These are phyloP conservation scores for Colletotrichum eleusines DNA, from an alignment of 2,329 filamentous ascomycete genomes.

Conservation along the genomic window DNA sequence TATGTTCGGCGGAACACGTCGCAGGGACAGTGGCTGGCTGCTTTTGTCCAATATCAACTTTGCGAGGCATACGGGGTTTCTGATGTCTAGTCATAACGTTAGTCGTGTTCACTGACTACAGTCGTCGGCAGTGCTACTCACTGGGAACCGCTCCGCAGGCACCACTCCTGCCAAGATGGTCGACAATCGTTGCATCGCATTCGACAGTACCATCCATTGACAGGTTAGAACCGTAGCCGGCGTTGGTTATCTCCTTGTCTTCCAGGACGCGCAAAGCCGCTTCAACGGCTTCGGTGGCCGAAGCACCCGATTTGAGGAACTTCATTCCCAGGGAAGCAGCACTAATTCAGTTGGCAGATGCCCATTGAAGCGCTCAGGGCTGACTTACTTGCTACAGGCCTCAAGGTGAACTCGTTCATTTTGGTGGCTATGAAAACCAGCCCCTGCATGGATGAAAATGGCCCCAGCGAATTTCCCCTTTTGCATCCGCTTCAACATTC, in stretches of 20 bases:
- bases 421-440: slow-evolving; percentile 89
- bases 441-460: slow-evolving; percentile 96
- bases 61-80: slow-evolving; percentile 91
- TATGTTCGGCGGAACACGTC: slow-evolving; percentile 92
- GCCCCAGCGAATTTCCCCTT: slow-evolving; percentile 66
- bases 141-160: slow-evolving; percentile 92
- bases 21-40: slow-evolving; percentile 81
- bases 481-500: slow-evolving; percentile 52
- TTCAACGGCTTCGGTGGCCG: slow-evolving; percentile 89
- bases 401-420: slow-evolving; percentile 88
- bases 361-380: background rate
- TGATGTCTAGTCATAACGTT: slow-evolving; percentile 73
- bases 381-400: slow-evolving; percentile 86
- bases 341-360: slow-evolving; percentile 58
- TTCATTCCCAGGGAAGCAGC: slow-evolving; percentile 88
- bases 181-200: slow-evolving; percentile 93
- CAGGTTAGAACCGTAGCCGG: slow-evolving; percentile 95
- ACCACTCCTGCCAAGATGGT: slow-evolving; percentile 90
- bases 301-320: slow-evolving; percentile 81
- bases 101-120: slow-evolving; percentile 23
- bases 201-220: slow-evolving; percentile 92
- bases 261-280: slow-evolving; percentile 89
- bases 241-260: slow-evolving; percentile 95
- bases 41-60: slow-evolving; percentile 85
- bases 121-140: slow-evolving; percentile 60